Evolutionary conservation across 2,329 filamentous ascomycete species (phyloP), one percentile per base, ranked within the genome.

Genomic region (Fusarium penzigii): DNA sequence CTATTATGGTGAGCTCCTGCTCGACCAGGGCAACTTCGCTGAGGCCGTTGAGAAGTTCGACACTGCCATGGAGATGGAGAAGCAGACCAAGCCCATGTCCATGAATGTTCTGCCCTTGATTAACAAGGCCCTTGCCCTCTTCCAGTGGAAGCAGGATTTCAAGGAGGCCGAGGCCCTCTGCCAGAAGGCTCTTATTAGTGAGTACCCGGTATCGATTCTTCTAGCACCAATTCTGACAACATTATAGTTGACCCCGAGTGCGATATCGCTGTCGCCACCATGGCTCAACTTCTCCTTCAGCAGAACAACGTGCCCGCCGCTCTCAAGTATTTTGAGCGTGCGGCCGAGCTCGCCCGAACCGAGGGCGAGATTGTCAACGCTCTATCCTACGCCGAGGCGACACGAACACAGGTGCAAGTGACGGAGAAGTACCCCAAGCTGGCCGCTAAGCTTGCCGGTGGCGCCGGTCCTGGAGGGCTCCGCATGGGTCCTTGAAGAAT

Each of bases 91-190:
- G 78, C 92, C 92, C 13, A 87, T 94, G 73, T 89, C 91, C 56
- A 97, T 99, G 88, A 99, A 99, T 67, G 94, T 99, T 29, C 78
- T 99, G 58, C 94, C 94, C 13, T 80, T 99, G 46, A 97, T 99
- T 77, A 99, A 99, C 85, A 99, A 99, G 80, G 92, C 94, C 6
- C 83, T 99, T 29, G 92, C 93, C 12, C 80, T 97, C 43, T 97
- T 97, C 84, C 94, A 99, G 72, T 97, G 92, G 89, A 97, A 96
- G 81, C 89, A 95, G 67, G 93, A 97, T 75, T 97, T 96, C 70
- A 80, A 84, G 55, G 93, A 96, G 74, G 93, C 94, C 2, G 92
- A 99, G 79, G 90, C 94, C 75, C 82, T 99, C 47, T 99, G 94
- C 81, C 87, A 97, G 75, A 97, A 96, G 81, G 94, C 94, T 29